phyloP scores from a whole-genome alignment of 306 rosid genomes.

The Fagus crenata region DNA sequence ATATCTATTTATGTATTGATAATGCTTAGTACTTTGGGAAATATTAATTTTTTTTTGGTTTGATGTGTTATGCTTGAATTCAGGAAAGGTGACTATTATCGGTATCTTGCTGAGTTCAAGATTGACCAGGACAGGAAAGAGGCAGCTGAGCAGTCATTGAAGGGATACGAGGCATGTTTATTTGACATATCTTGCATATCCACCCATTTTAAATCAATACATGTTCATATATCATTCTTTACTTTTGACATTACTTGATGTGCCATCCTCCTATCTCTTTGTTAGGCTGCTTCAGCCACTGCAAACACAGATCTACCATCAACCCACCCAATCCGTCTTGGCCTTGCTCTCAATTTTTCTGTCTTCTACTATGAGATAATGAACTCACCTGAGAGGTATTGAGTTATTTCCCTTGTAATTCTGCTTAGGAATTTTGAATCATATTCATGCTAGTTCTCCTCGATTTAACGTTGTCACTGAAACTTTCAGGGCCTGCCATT shows the following conservation, averaged over 20 bases:
- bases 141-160: conserved; percentile 68
- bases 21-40: not conserved
- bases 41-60: not conserved
- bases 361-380: conserved; percentile 96
- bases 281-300: conserved; percentile 79
- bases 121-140: conserved; percentile 70
- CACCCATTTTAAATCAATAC: conserved; percentile 18
- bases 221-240: conserved; percentile 13
- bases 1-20: not conserved
- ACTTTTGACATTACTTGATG: conserved; percentile 18
- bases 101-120: conserved; percentile 81
- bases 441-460: conserved; percentile 14
- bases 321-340: conserved; percentile 96
- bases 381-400: conserved; percentile 95
- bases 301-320: conserved; percentile 93
- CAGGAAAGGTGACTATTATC: conserved; percentile 75
- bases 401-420: conserved; percentile 1
- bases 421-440: conserved; percentile 8
- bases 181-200: conserved; percentile 25
- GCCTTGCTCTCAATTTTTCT: conserved; percentile 96
- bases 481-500: conserved; percentile 89
- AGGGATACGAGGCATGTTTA: conserved; percentile 72
- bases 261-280: conserved; percentile 15
- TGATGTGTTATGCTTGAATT: conserved; percentile 33
- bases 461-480: conserved; percentile 28